Conservation (phyloP, 495 filamentous ascomycete genomes). For the Penicillium coffeae region DNA sequence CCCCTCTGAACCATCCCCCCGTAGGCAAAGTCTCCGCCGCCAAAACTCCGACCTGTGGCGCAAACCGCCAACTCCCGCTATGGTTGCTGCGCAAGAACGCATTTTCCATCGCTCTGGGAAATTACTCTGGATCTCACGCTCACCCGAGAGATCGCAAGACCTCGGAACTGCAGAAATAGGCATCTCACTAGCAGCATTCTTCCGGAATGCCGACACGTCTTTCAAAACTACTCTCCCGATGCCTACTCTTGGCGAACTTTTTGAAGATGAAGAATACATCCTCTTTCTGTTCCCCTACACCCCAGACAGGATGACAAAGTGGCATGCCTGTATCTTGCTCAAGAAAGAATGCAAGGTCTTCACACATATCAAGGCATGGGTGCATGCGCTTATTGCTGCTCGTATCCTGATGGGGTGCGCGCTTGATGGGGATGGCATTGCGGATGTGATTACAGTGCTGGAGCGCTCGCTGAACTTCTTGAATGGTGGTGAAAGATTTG, state of each 20-base stretch:
- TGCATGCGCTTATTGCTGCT: conserved; percentile 63
- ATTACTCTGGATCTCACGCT: conserved; percentile 48
- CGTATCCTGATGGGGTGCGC: conserved; percentile 9
- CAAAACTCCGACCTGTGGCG: neutral
- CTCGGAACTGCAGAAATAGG: conserved; percentile 34
- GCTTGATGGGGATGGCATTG: neutral
- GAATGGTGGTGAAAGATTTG: conserved; percentile 37
- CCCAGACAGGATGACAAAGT: neutral
- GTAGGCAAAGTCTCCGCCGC: neutral
- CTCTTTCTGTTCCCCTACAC: conserved; percentile 19
- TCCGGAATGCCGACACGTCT: conserved; percentile 8
- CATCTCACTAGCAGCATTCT: conserved; percentile 27
- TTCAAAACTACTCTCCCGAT: conserved; percentile 21
- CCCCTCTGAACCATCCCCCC: neutral
- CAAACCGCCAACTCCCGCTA: conserved; percentile 53
- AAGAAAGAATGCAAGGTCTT: conserved; percentile 52
- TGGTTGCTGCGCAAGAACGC: conserved; percentile 62
- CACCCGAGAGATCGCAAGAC: neutral
- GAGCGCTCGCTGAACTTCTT: conserved; percentile 23
- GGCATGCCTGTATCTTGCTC: conserved; percentile 56
- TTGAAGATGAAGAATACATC: conserved; percentile 29
- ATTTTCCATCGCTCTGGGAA: conserved; percentile 67
- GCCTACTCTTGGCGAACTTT: conserved; percentile 15
- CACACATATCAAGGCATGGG: conserved; percentile 66
- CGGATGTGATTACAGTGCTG: conserved; percentile 13